A percentile compares a stretch with the other conserved stretches of the same genome.
Conservation (phyloP, 1,284 basidiomycete genomes). For the Coniferiporia sulphurascens region DNA sequence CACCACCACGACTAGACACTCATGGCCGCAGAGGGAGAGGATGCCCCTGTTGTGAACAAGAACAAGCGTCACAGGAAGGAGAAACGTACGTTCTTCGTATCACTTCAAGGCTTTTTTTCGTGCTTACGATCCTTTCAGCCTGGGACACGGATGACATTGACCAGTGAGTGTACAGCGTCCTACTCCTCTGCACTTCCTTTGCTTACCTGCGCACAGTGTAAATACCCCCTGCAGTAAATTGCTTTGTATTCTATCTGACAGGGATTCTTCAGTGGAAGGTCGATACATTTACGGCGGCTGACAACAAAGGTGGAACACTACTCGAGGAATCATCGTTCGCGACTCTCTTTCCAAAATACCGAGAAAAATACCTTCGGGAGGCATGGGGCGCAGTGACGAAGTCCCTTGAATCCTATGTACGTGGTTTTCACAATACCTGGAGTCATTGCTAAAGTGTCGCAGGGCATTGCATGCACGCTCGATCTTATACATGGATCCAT, state of each 20-base stretch:
- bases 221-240: slow-evolving; percentile 17
- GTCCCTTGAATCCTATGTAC: slow-evolving; percentile 77
- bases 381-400: slow-evolving; percentile 93
- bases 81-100: slow-evolving; percentile 59
- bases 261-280: slow-evolving; percentile 77
- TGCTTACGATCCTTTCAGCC: slow-evolving; percentile 42
- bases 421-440: slow-evolving; percentile 20
- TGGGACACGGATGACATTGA: slow-evolving; percentile 99
- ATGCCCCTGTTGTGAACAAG: slow-evolving; percentile 56
- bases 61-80: slow-evolving; percentile 89
- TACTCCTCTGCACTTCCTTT: slow-evolving; percentile 2
- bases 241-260: neutral
- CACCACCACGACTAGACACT: neutral
- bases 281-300: slow-evolving; percentile 67
- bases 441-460: slow-evolving; percentile 1
- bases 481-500: slow-evolving; percentile 97
- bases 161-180: slow-evolving; percentile 60
- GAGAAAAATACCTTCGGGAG: slow-evolving; percentile 94
- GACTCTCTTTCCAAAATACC: slow-evolving; percentile 97
- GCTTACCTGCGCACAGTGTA: slow-evolving; percentile 30
- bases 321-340: slow-evolving; percentile 96
- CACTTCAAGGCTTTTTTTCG: neutral
- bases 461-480: slow-evolving; percentile 89
- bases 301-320: slow-evolving; percentile 83
- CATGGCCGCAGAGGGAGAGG: slow-evolving; percentile 45